Evolutionary conservation across 2,329 filamentous ascomycete genomes (phyloP).

Genomic region (Cladosporium sp.): DNA sequence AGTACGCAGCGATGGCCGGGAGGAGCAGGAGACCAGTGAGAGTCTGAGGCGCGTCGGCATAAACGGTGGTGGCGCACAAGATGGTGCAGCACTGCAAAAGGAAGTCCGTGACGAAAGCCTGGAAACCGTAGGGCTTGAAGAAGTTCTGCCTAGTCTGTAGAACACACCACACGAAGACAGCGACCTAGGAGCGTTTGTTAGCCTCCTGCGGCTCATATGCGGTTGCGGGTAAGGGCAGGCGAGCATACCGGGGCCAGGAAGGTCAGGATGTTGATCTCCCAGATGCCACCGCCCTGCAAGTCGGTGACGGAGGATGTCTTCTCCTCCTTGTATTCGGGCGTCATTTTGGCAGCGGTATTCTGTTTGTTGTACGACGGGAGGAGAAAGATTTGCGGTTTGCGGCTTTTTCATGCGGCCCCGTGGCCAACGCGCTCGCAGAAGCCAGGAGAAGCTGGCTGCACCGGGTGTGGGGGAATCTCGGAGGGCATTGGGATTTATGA

Average conservation of each 20-base stretch:
- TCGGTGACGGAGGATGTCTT: constrained; percentile 97
- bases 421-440: constrained; percentile 11
- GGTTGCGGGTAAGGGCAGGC: constrained; percentile 18
- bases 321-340: constrained; percentile 71
- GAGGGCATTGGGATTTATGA: background rate
- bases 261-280: constrained; percentile 83
- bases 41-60: constrained; percentile 68
- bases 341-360: constrained; percentile 20
- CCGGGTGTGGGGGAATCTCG: constrained; percentile 8
- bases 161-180: constrained; percentile 81
- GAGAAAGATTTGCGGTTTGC: constrained; percentile 8
- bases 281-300: constrained; percentile 74
- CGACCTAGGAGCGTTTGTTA: constrained; percentile 47
- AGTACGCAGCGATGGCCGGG: constrained; percentile 52
- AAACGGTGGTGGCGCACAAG: constrained; percentile 80
- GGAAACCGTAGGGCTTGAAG: constrained; percentile 69
- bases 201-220: constrained; percentile 1
- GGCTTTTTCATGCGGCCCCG: constrained; percentile 8
- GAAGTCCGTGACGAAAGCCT: constrained; percentile 74
- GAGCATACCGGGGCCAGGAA: constrained; percentile 73
- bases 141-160: constrained; percentile 79
- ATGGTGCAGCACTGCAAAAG: constrained; percentile 79
- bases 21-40: constrained; percentile 70
- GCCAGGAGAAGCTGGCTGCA: constrained; percentile 10
- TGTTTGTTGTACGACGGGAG: background rate